Evolutionary conservation across 164 flowering plant species (phyloP).

Genomic region (Brasenia schreberi): DNA sequence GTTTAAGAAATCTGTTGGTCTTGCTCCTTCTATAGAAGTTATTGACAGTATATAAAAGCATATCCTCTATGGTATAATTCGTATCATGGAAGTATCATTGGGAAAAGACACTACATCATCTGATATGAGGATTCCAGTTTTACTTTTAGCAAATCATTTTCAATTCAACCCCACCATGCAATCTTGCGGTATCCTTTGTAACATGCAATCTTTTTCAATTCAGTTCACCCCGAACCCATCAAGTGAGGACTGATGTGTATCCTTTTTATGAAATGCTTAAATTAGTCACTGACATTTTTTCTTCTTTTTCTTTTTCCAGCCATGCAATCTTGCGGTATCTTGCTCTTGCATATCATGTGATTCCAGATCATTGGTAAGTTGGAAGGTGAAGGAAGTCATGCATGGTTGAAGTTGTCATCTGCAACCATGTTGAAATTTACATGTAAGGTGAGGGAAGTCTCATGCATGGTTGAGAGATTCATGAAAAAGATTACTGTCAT

Average conservation of each 20-base stretch:
- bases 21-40: neutral
- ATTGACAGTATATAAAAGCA: neutral
- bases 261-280: neutral
- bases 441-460: too few species aligned
- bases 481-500: neutral
- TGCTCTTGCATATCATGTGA: conserved; percentile 69
- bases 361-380: conserved; percentile 80
- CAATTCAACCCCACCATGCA: too few species aligned
- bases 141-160: too few species aligned
- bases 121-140: too few species aligned
- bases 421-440: too few species aligned
- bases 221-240: too few species aligned
- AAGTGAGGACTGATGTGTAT: too few species aligned
- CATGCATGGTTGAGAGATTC: neutral
- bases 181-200: too few species aligned
- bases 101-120: neutral
- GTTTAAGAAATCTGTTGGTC: neutral
- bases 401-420: too few species aligned
- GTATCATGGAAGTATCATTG: neutral
- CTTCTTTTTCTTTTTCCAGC: conserved; percentile 28
- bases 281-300: neutral
- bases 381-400: too few species aligned
- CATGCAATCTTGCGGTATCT: conserved; percentile 86
- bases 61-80: neutral
- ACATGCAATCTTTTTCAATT: too few species aligned